Evolutionary conservation across 192 early-diverging fungal genomes (phyloP).

Genomic region (Rhizophagus prolifer): DNA sequence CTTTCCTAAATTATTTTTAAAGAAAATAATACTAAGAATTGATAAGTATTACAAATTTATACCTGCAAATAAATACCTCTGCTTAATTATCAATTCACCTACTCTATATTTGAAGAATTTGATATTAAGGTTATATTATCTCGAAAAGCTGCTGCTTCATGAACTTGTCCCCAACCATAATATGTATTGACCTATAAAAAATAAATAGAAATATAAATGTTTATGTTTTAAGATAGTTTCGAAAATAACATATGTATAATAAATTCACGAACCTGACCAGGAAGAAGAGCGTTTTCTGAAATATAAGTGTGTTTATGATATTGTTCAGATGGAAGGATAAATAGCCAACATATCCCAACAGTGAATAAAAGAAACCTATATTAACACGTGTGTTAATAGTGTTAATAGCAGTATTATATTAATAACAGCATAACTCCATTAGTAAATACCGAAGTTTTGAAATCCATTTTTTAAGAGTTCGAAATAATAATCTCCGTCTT

Average conservation of each 20-base stretch:
- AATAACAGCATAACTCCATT: slow-evolving; percentile 38
- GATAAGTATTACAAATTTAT: neutral
- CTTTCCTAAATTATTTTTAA: slow-evolving; percentile 34
- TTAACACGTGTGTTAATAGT: neutral
- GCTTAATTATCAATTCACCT: slow-evolving; percentile 37
- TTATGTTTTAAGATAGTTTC: neutral
- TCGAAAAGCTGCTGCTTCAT: slow-evolving; percentile 46
- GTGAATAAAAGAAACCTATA: slow-evolving; percentile 50
- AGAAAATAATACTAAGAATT: neutral
- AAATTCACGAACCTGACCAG: slow-evolving; percentile 55
- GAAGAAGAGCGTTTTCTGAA: slow-evolving; percentile 78
- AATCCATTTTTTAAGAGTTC: slow-evolving; percentile 17
- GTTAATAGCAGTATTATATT: neutral
- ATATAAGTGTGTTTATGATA: slow-evolving; percentile 68
- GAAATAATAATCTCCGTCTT: neutral
- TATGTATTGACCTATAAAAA: slow-evolving; percentile 53
- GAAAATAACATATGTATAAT: neutral
- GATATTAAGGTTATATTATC: slow-evolving; percentile 38
- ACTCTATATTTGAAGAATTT: slow-evolving; percentile 24
- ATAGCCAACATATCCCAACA: slow-evolving; percentile 61
- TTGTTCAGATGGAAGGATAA: slow-evolving; percentile 60
- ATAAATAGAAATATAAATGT: neutral
- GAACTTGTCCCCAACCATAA: slow-evolving; percentile 45
- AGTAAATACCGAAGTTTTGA: slow-evolving; percentile 39
- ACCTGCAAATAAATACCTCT: neutral